A percentile compares a stretch with the other conserved stretches of the same genome.
These are phyloP conservation scores for Camelina laxa DNA, from an alignment of 345 rosid species.

Conservation along the genomic window DNA sequence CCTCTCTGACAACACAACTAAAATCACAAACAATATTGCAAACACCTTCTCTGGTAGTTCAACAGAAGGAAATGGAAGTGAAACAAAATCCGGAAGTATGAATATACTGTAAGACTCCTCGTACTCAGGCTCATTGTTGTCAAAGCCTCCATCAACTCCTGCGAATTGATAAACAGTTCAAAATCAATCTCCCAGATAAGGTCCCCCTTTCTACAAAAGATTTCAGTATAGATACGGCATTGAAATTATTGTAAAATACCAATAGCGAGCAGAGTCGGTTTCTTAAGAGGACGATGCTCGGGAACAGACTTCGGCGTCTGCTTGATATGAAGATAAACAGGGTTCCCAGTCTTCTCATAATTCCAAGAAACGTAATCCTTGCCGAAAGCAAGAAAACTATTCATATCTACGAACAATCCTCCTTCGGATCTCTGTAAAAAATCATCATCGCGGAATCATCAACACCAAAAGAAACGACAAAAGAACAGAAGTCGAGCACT, in stretches of 20 bases:
- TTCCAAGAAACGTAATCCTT: constrained; percentile 88
- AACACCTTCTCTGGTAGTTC: constrained; percentile 97
- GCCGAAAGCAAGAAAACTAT: constrained; percentile 88
- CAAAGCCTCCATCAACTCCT: constrained; percentile 98
- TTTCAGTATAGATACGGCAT: not conserved
- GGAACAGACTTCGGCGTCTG: constrained; percentile 71
- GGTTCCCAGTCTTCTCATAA: constrained; percentile 85
- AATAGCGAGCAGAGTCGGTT: constrained; percentile 89
- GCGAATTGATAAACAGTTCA: constrained; percentile 13
- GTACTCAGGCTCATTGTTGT: constrained; percentile 78
- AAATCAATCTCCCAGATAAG: not conserved
- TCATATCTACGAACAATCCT: constrained; percentile 90
- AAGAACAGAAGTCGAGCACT: not conserved
- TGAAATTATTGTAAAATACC: constrained; percentile 55
- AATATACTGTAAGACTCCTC: constrained; percentile 75
- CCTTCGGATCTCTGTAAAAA: constrained; percentile 84
- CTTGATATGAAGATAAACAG: constrained; percentile 88
- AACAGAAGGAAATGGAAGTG: constrained; percentile 86
- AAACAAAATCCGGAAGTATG: constrained; percentile 72
- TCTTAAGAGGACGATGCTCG: constrained; percentile 90
- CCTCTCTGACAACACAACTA: not conserved
- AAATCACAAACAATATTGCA: constrained; percentile 10
- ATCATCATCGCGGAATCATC: constrained; percentile 33
- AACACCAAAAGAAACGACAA: not conserved
- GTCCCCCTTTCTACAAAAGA: not conserved